Conservation (phyloP, 2,329 filamentous ascomycete species). For the Zarea fungicola region DNA sequence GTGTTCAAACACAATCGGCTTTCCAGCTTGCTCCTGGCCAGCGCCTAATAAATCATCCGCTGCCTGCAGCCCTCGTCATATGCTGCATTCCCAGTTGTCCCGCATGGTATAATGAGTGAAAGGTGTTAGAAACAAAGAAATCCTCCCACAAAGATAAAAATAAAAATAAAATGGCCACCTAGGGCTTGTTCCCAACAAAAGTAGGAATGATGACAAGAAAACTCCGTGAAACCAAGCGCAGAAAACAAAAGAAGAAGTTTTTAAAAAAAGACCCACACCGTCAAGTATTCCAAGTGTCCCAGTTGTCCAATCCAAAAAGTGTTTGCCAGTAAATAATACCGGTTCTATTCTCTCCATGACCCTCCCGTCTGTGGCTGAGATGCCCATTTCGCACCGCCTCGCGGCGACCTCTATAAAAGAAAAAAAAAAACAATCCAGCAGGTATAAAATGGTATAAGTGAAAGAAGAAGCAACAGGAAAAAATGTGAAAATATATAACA, state of each 20-base stretch:
- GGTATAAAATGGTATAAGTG: slow-evolving; percentile 22
- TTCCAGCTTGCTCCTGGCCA: not conserved
- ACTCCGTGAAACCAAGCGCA: not conserved
- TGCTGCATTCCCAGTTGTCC: not conserved
- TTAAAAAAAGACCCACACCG: not conserved
- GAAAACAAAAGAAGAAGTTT: slow-evolving; percentile 8
- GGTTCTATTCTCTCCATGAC: slow-evolving; percentile 11
- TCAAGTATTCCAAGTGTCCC: not conserved
- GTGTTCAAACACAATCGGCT: no score
- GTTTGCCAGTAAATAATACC: slow-evolving; percentile 1
- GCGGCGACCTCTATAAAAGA: slow-evolving; percentile 34
- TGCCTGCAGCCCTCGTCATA: not conserved
- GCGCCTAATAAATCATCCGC: not conserved
- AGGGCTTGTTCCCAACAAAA: not conserved
- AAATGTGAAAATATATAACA: slow-evolving; percentile 24
- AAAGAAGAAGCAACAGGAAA: slow-evolving; percentile 22
- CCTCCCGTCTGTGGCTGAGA: slow-evolving; percentile 6
- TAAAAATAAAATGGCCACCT: not conserved
- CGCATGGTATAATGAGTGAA: slow-evolving; percentile 12
- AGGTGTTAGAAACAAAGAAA: slow-evolving; percentile 4
- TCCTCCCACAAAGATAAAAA: not conserved
- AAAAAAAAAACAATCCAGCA: slow-evolving; percentile 16
- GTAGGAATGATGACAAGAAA: not conserved
- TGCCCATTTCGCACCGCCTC: slow-evolving; percentile 27
- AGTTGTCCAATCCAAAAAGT: slow-evolving; percentile 2